Percentiles rank a stretch among this genome's conserved stretches.
Conservation (phyloP, 2,329 filamentous ascomycete species). For the Trichoderma sp. region DNA sequence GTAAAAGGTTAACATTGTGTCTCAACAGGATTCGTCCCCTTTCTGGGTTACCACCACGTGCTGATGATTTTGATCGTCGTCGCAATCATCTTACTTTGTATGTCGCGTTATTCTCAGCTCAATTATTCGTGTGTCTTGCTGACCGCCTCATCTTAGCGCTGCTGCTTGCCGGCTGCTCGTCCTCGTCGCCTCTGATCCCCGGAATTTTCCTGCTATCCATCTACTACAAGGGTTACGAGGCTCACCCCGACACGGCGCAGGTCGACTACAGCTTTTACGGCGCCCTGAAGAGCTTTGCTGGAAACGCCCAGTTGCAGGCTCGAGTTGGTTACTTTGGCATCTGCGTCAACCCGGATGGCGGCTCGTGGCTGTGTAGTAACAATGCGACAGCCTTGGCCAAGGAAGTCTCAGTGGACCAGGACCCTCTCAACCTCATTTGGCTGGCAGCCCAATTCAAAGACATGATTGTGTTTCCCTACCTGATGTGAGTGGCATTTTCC, state of each 20-base stretch:
- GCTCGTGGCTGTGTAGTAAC: conserved; percentile 92
- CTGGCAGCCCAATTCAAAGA: conserved; percentile 96
- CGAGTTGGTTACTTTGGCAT: conserved; percentile 98
- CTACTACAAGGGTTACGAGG: conserved; percentile 87
- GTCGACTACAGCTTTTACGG: conserved; percentile 84
- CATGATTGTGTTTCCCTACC: conserved; percentile 95
- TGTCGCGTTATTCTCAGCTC: conserved; percentile 40
- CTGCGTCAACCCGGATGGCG: conserved; percentile 88
- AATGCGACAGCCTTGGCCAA: conserved; percentile 92
- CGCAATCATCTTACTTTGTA: conserved; percentile 92
- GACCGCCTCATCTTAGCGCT: conserved; percentile 59
- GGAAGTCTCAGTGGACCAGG: conserved; percentile 84
- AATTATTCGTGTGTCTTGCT: conserved; percentile 16
- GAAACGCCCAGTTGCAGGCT: conserved; percentile 77
- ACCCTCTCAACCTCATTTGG: conserved; percentile 97
- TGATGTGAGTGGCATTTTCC: conserved; percentile 65
- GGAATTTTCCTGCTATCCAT: conserved; percentile 97
- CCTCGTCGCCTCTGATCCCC: conserved; percentile 90
- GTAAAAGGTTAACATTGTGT: conserved; percentile 6
- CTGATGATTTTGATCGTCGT: conserved; percentile 96
- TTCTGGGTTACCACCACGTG: conserved; percentile 76
- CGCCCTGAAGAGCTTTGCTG: conserved; percentile 87
- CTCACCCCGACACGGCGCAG: conserved; percentile 79
- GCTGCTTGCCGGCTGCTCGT: conserved; percentile 91
- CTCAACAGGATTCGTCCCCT: conserved; percentile 60